Evolutionary conservation across 106 monocot genomes (phyloP).

Genomic region (Posidonia australis): DNA sequence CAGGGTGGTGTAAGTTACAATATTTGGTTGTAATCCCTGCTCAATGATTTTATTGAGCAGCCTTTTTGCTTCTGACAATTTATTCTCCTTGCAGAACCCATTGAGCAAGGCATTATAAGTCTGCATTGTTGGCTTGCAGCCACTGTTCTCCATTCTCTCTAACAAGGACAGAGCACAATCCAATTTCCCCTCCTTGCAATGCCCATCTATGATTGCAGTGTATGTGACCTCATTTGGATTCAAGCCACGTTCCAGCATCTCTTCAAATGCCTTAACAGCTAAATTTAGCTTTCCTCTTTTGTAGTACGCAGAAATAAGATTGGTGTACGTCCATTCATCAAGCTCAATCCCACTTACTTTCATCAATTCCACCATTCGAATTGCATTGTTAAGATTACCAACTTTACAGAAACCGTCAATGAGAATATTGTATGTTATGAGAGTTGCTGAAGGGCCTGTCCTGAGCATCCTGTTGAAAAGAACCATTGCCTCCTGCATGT

Average conservation of each 20-base stretch:
- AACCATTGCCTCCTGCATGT: slow-evolving; percentile 57
- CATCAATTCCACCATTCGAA: slow-evolving; percentile 65
- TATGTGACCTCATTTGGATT: slow-evolving; percentile 57
- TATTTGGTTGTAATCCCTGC: slow-evolving; percentile 40
- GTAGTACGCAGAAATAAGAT: slow-evolving; percentile 63
- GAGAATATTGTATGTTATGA: slow-evolving; percentile 69
- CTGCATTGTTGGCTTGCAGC: slow-evolving; percentile 43
- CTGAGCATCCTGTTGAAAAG: slow-evolving; percentile 55
- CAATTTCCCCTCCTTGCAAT: slow-evolving; percentile 58
- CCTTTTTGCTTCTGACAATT: slow-evolving; percentile 33
- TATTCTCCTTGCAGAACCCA: slow-evolving; percentile 53
- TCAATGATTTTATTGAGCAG: slow-evolving; percentile 34
- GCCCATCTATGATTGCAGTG: slow-evolving; percentile 61
- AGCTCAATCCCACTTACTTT: slow-evolving; percentile 37
- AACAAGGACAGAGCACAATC: slow-evolving; percentile 48
- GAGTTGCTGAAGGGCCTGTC: slow-evolving; percentile 38
- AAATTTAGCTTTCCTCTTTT: slow-evolving; percentile 44
- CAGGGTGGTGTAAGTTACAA: slow-evolving; percentile 69
- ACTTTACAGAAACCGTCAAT: slow-evolving; percentile 59
- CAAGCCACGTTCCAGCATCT: slow-evolving; percentile 50
- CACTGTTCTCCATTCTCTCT: slow-evolving; percentile 37
- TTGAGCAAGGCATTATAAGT: slow-evolving; percentile 69
- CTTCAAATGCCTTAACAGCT: slow-evolving; percentile 36
- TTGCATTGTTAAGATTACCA: slow-evolving; percentile 52
- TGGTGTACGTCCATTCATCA: slow-evolving; percentile 77